A percentile compares a stretch with the other conserved stretches of the same genome.
Evolutionary conservation across 768 basidiomycete species (phyloP).

Genomic region (Amanita rubescens): DNA sequence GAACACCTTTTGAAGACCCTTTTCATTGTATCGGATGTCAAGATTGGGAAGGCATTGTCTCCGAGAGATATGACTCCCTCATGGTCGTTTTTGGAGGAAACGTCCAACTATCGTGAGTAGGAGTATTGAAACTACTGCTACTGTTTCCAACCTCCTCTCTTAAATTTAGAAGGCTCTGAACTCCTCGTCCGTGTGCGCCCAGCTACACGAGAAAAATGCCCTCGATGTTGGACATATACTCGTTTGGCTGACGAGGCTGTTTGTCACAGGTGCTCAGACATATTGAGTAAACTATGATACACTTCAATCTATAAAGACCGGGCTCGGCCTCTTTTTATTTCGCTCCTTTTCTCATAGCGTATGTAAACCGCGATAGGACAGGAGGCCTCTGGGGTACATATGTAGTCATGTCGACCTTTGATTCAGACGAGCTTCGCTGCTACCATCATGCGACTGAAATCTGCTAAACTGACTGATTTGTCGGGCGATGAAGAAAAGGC

Average conservation of each 20-base stretch:
- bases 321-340: no score
- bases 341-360: no score
- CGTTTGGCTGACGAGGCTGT: slow-evolving; percentile 41
- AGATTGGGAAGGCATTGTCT: slow-evolving; percentile 39
- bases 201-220: slow-evolving; percentile 64
- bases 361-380: no score
- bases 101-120: slow-evolving; percentile 39
- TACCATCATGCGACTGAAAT: slow-evolving; percentile 75
- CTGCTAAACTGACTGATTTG: slow-evolving; percentile 55
- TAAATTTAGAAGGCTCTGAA: slow-evolving; percentile 16
- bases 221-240: slow-evolving; percentile 85
- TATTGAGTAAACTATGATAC: slow-evolving; percentile 10
- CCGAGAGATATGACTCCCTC: slow-evolving; percentile 28
- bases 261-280: slow-evolving; percentile 55
- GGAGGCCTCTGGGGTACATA: no score
- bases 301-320: no score
- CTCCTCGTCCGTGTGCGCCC: slow-evolving; percentile 53
- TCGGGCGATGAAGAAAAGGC: slow-evolving; percentile 65
- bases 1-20: slow-evolving; percentile 61
- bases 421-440: slow-evolving; percentile 44
- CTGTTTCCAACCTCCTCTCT: not conserved
- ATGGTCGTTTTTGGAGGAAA: slow-evolving; percentile 43
- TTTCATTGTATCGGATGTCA: slow-evolving; percentile 75
- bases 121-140: not conserved
- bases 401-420: not conserved